Conservation (phyloP, 441 rosid genomes). For the Erysimum cheiri region DNA sequence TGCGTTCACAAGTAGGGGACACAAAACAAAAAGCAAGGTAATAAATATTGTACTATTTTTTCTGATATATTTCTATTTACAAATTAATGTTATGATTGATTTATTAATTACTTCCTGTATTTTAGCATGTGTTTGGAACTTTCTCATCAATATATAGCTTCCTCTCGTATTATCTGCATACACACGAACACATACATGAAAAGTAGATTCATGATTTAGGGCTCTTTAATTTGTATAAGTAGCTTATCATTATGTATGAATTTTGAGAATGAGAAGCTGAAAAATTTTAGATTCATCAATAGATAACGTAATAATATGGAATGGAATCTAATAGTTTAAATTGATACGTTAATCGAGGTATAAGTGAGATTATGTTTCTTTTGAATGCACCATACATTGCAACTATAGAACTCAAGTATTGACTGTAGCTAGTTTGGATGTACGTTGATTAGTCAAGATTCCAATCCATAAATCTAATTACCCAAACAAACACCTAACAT, state of each 20-base stretch:
- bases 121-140: conserved; percentile 14
- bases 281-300: neutral
- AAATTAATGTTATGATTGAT: conserved; percentile 5
- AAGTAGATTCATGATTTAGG: conserved; percentile 8
- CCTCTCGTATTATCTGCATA: conserved; percentile 6
- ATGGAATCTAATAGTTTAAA: neutral
- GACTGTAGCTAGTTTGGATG: neutral
- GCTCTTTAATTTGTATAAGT: neutral
- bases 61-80: conserved; percentile 5
- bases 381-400: conserved; percentile 1
- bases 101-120: conserved; percentile 12
- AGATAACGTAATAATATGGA: neutral
- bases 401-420: conserved; percentile 19
- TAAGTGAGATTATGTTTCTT: neutral
- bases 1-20: conserved; percentile 28
- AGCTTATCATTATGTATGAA: neutral
- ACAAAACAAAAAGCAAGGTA: conserved; percentile 4
- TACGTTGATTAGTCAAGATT: conserved; percentile 5
- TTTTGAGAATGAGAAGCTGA: conserved; percentile 17
- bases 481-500: neutral
- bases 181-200: conserved; percentile 22
- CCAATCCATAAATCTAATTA: neutral
- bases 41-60: conserved; percentile 11
- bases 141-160: conserved; percentile 11
- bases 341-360: neutral